phyloP scores from a whole-genome alignment of 179 eudicot species.

The Silene vulgaris region DNA sequence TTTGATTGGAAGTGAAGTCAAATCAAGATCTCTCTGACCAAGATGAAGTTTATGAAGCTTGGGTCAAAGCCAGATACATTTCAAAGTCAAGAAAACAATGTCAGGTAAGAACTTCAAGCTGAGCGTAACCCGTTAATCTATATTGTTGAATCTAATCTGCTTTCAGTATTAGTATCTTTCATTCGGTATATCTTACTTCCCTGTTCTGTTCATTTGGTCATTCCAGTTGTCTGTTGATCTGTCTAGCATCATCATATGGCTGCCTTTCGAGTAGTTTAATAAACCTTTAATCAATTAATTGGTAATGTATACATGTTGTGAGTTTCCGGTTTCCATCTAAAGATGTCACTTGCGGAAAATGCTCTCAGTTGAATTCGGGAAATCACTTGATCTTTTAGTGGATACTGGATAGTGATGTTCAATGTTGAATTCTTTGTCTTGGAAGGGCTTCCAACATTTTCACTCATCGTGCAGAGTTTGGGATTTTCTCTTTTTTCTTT shows the following conservation, averaged over 20 bases:
- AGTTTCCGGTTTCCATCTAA: not conserved
- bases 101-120: constrained; percentile 50
- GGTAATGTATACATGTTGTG: not conserved
- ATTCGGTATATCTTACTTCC: not conserved
- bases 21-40: constrained; percentile 33
- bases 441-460: not conserved
- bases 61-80: constrained; percentile 86
- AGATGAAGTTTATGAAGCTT: constrained; percentile 98
- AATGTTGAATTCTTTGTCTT: not conserved
- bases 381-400: not conserved
- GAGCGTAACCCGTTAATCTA: not conserved
- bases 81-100: constrained; percentile 61
- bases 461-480: no score
- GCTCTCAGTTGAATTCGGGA: not conserved
- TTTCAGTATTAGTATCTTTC: not conserved
- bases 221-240: constrained; percentile 4
- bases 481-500: no score
- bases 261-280: constrained; percentile 3
- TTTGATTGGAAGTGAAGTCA: constrained; percentile 24
- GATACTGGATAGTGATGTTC: not conserved
- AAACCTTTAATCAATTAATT: not conserved
- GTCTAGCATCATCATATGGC: not conserved
- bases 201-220: not conserved
- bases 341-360: not conserved
- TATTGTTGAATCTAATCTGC: constrained; percentile 3